These are phyloP conservation scores for Daphne laureola DNA, from an alignment of 441 rosid genomes.

Conservation along the genomic window DNA sequence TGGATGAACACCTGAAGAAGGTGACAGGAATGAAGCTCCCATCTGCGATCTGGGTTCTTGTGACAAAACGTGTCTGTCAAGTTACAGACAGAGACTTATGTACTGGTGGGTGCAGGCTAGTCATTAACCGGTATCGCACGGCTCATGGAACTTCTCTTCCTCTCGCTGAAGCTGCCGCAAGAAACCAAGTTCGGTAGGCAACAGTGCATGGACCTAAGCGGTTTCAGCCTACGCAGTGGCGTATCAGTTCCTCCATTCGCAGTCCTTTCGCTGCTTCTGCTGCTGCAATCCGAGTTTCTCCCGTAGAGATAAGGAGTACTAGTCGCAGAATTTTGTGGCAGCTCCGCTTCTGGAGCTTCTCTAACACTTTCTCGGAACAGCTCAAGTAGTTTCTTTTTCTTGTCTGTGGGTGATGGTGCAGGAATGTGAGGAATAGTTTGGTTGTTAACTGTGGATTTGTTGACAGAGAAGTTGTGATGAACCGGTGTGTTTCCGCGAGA, in stretches of 20 bases:
- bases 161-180: constrained; percentile 45
- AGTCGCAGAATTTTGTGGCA: constrained; percentile 18
- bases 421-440: constrained; percentile 28
- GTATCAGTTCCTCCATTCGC: constrained; percentile 27
- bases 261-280: constrained; percentile 41
- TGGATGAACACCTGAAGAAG: no score
- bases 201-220: constrained; percentile 34
- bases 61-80: no score
- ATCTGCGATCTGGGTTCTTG: no score
- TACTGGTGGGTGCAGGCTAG: constrained; percentile 15
- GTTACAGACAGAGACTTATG: no score
- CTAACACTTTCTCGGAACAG: constrained; percentile 57
- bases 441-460: constrained; percentile 22
- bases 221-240: constrained; percentile 32
- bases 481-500: constrained; percentile 52
- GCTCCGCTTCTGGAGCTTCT: constrained; percentile 22
- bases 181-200: constrained; percentile 66
- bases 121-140: constrained; percentile 34
- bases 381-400: constrained; percentile 74
- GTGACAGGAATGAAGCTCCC: no score
- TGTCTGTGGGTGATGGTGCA: constrained; percentile 36
- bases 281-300: constrained; percentile 34
- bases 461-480: constrained; percentile 37
- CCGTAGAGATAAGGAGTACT: constrained; percentile 45
- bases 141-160: constrained; percentile 56